These are phyloP conservation scores for Porcisia hertigi DNA, from an alignment of 208 protist species.

Conservation along the genomic window DNA sequence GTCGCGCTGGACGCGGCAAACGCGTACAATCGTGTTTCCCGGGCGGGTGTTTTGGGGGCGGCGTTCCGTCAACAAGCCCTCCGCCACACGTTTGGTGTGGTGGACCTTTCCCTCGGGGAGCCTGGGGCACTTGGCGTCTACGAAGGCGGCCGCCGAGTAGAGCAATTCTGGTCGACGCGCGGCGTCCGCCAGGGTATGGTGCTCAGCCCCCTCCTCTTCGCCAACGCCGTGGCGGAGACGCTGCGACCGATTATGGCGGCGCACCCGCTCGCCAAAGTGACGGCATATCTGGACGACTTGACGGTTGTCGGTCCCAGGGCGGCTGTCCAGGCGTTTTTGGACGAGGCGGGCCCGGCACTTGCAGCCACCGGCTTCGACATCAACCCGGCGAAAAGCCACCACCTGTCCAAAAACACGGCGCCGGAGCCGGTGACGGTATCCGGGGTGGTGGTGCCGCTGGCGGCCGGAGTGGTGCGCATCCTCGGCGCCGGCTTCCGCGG, in stretches of 20 bases:
- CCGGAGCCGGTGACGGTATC: not conserved
- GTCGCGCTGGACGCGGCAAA: slow-evolving; percentile 38
- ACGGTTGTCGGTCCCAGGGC: slow-evolving; percentile 16
- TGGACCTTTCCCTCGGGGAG: slow-evolving; percentile 20
- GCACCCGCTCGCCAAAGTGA: slow-evolving; percentile 13
- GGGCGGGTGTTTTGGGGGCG: slow-evolving; percentile 8
- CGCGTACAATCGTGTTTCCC: slow-evolving; percentile 33
- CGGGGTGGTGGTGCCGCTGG: slow-evolving; percentile 1
- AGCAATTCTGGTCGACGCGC: slow-evolving; percentile 18
- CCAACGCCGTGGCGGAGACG: slow-evolving; percentile 11
- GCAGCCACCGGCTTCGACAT: slow-evolving; percentile 21
- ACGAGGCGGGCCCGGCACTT: slow-evolving; percentile 16
- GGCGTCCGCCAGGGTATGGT: slow-evolving; percentile 47
- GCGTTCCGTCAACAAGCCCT: slow-evolving; percentile 5
- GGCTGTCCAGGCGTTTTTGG: slow-evolving; percentile 7
- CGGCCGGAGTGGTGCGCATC: slow-evolving; percentile 7
- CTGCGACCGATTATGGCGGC: slow-evolving; percentile 7
- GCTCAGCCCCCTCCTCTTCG: slow-evolving; percentile 35
- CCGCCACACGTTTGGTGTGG: slow-evolving; percentile 19
- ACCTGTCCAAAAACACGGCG: not conserved
- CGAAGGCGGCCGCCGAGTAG: slow-evolving; percentile 14
- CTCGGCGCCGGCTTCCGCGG: slow-evolving; percentile 29
- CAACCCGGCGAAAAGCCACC: slow-evolving; percentile 31
- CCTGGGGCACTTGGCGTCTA: slow-evolving; percentile 24
- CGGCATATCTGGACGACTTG: slow-evolving; percentile 44